Conservation (phyloP, 768 basidiomycete species). For the Boletales sp. region DNA sequence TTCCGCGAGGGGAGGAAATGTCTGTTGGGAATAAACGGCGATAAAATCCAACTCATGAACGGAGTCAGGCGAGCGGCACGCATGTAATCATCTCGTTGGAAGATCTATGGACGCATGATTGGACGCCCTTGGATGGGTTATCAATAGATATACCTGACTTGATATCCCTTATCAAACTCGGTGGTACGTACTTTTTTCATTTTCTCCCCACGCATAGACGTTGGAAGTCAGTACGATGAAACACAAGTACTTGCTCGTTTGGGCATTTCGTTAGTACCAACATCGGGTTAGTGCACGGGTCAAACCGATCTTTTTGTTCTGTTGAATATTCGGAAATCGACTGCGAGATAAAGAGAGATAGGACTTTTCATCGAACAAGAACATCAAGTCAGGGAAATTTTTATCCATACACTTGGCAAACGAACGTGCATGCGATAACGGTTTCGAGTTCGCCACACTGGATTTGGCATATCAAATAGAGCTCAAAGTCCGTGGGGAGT, state of each 20-base stretch:
- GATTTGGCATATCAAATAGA: not conserved
- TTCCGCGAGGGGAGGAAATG: too few relatives aligned
- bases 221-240: too few relatives aligned
- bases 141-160: slow-evolving; percentile 11
- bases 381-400: not conserved
- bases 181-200: too few relatives aligned
- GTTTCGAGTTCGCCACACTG: not conserved
- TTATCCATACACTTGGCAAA: too few relatives aligned
- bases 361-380: slow-evolving; percentile 6
- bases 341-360: not conserved
- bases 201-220: too few relatives aligned
- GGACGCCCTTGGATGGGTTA: not conserved
- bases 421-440: not conserved
- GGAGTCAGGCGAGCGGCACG: too few relatives aligned
- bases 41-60: too few relatives aligned
- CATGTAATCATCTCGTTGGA: too few relatives aligned
- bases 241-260: not conserved
- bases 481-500: not conserved
- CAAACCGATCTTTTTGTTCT: slow-evolving; percentile 1
- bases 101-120: too few relatives aligned
- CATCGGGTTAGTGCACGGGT: not conserved
- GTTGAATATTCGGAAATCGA: slow-evolving; percentile 5
- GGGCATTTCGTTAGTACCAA: slow-evolving; percentile 6
- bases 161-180: not conserved
- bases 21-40: too few relatives aligned